A percentile compares a stretch with the other conserved stretches of the same genome.
Conservation (phyloP, 495 filamentous ascomycete genomes). For the Schizothecium vesticola region DNA sequence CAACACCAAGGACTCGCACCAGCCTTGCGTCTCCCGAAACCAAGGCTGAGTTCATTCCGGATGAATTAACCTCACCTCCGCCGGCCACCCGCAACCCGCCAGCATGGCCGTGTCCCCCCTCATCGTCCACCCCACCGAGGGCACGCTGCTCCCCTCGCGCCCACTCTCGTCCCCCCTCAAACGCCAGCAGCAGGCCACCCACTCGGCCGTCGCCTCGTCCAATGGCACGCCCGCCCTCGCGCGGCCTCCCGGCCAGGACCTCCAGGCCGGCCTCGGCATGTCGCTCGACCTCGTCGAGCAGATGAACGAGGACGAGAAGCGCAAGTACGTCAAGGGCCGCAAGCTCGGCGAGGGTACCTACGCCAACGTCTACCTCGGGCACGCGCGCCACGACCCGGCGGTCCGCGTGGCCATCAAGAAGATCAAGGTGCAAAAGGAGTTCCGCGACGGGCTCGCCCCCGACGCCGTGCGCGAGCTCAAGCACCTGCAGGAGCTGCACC, state of each 20-base stretch:
- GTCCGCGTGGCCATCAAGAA: slow-evolving; percentile 91
- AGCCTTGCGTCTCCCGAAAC: neutral
- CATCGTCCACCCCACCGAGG: slow-evolving; percentile 18
- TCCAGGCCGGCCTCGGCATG: slow-evolving; percentile 8
- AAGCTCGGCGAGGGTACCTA: slow-evolving; percentile 97
- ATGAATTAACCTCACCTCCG: neutral
- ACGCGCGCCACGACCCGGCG: slow-evolving; percentile 60
- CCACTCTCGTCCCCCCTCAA: slow-evolving; percentile 20
- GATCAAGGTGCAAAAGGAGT: slow-evolving; percentile 87
- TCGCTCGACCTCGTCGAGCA: slow-evolving; percentile 68
- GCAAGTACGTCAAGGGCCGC: slow-evolving; percentile 85
- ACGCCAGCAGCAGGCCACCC: slow-evolving; percentile 8
- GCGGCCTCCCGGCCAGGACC: slow-evolving; percentile 18
- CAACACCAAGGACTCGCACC: neutral
- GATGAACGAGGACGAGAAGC: slow-evolving; percentile 79
- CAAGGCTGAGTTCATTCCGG: neutral
- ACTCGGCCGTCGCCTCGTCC: slow-evolving; percentile 18
- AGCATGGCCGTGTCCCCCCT: slow-evolving; percentile 38
- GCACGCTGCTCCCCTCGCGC: slow-evolving; percentile 8
- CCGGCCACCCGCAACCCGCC: neutral
- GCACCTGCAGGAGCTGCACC: slow-evolving; percentile 87
- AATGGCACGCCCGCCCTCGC: slow-evolving; percentile 23
- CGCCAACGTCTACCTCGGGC: slow-evolving; percentile 87
- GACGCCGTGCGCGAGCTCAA: slow-evolving; percentile 95
- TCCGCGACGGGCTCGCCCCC: slow-evolving; percentile 77